These are phyloP conservation scores for Candida sp. DNA, from an alignment of 1,139 yeast genomes.

Conservation along the genomic window DNA sequence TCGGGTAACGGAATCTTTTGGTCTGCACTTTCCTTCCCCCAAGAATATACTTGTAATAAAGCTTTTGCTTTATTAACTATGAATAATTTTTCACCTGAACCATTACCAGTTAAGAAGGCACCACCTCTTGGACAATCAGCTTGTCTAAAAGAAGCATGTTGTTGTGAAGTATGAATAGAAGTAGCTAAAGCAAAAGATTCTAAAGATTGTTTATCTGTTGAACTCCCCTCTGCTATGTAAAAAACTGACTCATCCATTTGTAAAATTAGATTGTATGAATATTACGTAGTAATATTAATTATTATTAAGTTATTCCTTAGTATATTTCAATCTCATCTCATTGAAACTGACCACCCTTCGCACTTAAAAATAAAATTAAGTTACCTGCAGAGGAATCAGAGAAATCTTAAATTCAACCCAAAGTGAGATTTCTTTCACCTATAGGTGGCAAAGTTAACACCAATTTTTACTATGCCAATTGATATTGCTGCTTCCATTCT, in stretches of 20 bases:
- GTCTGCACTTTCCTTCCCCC: constrained; percentile 78
- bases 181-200: constrained; percentile 48
- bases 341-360: too few relatives aligned
- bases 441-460: too few relatives aligned
- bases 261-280: too few relatives aligned
- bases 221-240: constrained; percentile 50
- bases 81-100: constrained; percentile 46
- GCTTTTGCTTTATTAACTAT: constrained; percentile 71
- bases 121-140: constrained; percentile 50
- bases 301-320: too few relatives aligned
- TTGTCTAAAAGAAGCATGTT: constrained; percentile 50
- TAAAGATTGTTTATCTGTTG: constrained; percentile 43
- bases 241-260: constrained; percentile 65
- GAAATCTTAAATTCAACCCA: too few relatives aligned
- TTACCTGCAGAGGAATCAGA: not conserved
- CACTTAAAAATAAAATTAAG: not conserved
- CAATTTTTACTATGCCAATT: constrained; percentile 60
- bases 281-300: too few relatives aligned
- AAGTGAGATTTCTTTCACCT: too few relatives aligned
- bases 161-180: constrained; percentile 50
- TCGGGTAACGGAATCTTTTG: constrained; percentile 89
- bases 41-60: constrained; percentile 65
- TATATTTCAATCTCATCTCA: too few relatives aligned
- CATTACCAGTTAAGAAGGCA: constrained; percentile 40
- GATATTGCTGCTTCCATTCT: constrained; percentile 67